These are phyloP conservation scores for Lactifluus volemus DNA, from an alignment of 768 basidiomycete species.

Conservation along the genomic window DNA sequence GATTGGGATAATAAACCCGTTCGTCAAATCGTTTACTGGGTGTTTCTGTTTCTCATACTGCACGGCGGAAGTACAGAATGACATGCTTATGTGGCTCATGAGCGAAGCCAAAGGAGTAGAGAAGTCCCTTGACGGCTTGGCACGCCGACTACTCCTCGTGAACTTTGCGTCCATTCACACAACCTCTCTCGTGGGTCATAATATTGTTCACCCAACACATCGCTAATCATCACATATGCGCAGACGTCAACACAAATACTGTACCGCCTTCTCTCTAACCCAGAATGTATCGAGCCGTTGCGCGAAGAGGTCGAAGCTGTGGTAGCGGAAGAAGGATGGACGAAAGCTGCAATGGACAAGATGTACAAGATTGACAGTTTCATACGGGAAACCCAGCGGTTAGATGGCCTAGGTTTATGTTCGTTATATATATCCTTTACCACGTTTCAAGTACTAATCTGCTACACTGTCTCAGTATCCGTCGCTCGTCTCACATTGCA, in stretches of 20 bases:
- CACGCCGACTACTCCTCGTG: constrained; percentile 22
- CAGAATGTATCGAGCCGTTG: constrained; percentile 23
- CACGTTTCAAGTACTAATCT: not conserved
- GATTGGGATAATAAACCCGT: constrained; percentile 24
- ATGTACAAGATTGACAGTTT: constrained; percentile 31
- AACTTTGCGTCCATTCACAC: constrained; percentile 33
- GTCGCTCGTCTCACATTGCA: constrained; percentile 29
- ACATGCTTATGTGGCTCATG: constrained; percentile 40
- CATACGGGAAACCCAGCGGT: constrained; percentile 27
- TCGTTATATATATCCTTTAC: not conserved
- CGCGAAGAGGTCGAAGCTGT: constrained; percentile 28
- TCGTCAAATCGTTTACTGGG: not conserved
- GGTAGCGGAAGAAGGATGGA: constrained; percentile 26
- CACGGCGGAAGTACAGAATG: constrained; percentile 28
- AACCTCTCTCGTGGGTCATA: constrained; percentile 21
- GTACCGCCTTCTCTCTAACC: constrained; percentile 24
- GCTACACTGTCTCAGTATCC: constrained; percentile 10
- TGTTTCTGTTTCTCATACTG: not conserved
- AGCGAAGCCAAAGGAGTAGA: constrained; percentile 29
- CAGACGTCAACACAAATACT: constrained; percentile 27
- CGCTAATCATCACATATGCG: not conserved
- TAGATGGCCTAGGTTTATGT: constrained; percentile 21
- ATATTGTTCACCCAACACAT: not conserved
- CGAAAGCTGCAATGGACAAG: constrained; percentile 24
- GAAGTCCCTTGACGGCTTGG: constrained; percentile 27